Conservation (phyloP, 2,329 filamentous ascomycete species). For the Xylariales sp. region DNA sequence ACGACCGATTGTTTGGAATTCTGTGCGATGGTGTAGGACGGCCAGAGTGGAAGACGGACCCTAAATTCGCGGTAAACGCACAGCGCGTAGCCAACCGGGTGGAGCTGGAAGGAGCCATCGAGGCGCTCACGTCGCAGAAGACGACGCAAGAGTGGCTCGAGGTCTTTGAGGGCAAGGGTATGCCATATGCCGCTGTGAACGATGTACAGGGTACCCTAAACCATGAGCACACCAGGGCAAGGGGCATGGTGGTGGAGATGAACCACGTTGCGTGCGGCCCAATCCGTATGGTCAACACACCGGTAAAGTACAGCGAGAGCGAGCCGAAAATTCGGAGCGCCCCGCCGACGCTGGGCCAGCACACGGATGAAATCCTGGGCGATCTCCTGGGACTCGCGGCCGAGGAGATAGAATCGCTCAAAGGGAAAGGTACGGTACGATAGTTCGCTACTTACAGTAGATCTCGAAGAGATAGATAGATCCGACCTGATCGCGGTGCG, state of each 20-base stretch:
- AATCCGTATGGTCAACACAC: conserved; percentile 88
- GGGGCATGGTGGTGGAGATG: conserved; percentile 86
- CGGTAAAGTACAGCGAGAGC: conserved; percentile 87
- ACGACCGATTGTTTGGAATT: conserved; percentile 64
- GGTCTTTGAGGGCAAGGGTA: conserved; percentile 80
- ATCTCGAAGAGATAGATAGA: too few relatives aligned
- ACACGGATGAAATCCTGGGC: conserved; percentile 73
- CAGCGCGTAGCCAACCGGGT: conserved; percentile 66
- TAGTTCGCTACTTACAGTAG: too few relatives aligned
- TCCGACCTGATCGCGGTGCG: too few relatives aligned
- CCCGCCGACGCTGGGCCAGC: conserved; percentile 82
- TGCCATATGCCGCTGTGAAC: conserved; percentile 94
- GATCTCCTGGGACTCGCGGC: conserved; percentile 58
- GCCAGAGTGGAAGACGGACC: conserved; percentile 56
- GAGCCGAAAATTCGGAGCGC: conserved; percentile 70
- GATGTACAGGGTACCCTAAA: conserved; percentile 81
- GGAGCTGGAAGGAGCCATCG: conserved; percentile 74
- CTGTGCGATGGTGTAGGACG: conserved; percentile 56
- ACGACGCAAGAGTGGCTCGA: conserved; percentile 87
- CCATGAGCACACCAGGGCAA: conserved; percentile 78
- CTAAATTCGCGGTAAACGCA: conserved; percentile 57
- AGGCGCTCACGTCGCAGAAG: conserved; percentile 66
- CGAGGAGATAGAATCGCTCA: conserved; percentile 58
- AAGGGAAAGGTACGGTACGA: conserved; percentile 61
- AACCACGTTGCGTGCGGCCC: conserved; percentile 79